Evolutionary conservation across 148 eudicot genomes (phyloP).

Genomic region (Cornus kousa): DNA sequence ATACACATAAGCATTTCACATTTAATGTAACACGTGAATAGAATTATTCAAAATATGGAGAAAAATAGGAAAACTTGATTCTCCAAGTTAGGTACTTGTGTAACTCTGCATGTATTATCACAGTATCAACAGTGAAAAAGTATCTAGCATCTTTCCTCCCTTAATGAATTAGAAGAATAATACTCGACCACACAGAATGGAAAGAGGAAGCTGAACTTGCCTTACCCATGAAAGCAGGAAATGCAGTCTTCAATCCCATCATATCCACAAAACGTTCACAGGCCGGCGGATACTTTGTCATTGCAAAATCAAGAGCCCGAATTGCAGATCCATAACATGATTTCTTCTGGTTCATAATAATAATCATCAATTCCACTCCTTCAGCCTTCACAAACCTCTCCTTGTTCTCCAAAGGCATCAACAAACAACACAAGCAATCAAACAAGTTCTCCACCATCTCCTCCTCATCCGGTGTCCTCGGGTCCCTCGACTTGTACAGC

Average conservation of each 20-base stretch:
- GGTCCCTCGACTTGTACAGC: slow-evolving; percentile 90
- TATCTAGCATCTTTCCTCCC: too few species aligned
- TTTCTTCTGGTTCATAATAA: slow-evolving; percentile 98
- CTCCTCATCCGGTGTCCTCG: slow-evolving; percentile 86
- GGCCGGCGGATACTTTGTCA: slow-evolving; percentile 96
- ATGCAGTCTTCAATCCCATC: slow-evolving; percentile 95
- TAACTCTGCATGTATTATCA: too few species aligned
- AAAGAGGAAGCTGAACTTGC: slow-evolving; percentile 69
- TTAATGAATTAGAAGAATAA: background rate
- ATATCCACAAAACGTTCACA: slow-evolving; percentile 99
- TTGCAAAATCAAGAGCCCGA: slow-evolving; percentile 90
- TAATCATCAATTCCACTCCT: slow-evolving; percentile 97
- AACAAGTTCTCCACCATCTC: slow-evolving; percentile 99
- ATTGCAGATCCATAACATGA: slow-evolving; percentile 88
- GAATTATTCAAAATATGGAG: too few species aligned
- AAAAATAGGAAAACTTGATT: too few species aligned
- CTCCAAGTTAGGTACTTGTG: too few species aligned
- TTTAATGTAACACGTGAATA: too few species aligned
- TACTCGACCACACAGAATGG: background rate
- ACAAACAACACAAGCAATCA: slow-evolving; percentile 93
- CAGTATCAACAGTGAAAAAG: too few species aligned
- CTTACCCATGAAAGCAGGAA: slow-evolving; percentile 99
- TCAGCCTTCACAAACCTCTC: slow-evolving; percentile 93
- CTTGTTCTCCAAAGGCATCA: slow-evolving; percentile 98
- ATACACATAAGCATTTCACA: too few species aligned